Evolutionary conservation across 2,329 filamentous ascomycete species (phyloP).

Genomic region (Colletotrichum phormii): DNA sequence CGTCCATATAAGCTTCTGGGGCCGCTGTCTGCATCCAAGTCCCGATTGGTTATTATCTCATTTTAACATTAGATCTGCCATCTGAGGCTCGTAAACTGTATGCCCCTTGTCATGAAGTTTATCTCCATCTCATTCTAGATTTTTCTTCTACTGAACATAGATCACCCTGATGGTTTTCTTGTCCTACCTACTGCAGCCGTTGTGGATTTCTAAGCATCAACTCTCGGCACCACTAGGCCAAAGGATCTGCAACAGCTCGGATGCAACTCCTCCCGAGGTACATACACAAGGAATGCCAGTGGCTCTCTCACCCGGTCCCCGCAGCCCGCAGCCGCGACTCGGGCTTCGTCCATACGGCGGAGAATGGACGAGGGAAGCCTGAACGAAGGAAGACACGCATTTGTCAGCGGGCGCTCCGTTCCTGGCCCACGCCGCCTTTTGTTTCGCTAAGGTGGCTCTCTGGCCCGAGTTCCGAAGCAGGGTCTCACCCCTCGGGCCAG

Average conservation of each 20-base stretch:
- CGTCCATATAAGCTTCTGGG: slow-evolving; percentile 28
- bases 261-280: slow-evolving; percentile 13
- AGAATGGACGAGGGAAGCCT: neutral
- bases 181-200: neutral
- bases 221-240: no score
- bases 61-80: neutral
- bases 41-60: slow-evolving; percentile 21
- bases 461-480: neutral
- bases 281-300: neutral
- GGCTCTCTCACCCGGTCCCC: neutral
- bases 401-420: slow-evolving; percentile 24
- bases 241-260: slow-evolving; percentile 3
- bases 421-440: no score
- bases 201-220: neutral
- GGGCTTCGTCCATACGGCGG: neutral
- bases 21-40: neutral
- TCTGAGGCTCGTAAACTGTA: neutral
- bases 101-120: neutral
- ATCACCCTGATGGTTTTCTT: neutral
- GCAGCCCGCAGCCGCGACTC: neutral
- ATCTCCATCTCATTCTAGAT: no score
- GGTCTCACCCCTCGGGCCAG: neutral
- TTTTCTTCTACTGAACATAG: neutral
- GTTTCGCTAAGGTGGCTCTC: neutral
- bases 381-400: neutral